These are phyloP conservation scores for Cercospora sojina DNA, from an alignment of 2,329 filamentous ascomycete species.

Conservation along the genomic window DNA sequence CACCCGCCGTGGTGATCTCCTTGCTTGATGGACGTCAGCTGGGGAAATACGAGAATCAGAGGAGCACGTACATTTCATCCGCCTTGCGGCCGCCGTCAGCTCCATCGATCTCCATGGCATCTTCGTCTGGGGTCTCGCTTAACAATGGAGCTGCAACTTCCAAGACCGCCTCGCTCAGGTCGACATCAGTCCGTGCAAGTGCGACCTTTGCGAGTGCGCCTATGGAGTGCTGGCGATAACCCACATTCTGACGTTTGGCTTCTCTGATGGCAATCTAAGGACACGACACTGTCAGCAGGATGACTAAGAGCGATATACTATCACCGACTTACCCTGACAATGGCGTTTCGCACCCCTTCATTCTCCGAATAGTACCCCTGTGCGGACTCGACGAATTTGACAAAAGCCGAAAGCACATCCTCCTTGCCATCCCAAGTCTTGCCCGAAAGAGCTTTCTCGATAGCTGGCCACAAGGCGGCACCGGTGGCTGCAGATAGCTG, in stretches of 20 bases:
- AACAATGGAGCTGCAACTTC: slow-evolving; percentile 64
- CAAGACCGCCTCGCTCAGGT: slow-evolving; percentile 67
- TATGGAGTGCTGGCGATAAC: slow-evolving; percentile 76
- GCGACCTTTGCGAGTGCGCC: slow-evolving; percentile 70
- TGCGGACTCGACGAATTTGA: slow-evolving; percentile 69
- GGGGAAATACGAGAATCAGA: neutral
- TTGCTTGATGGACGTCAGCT: slow-evolving; percentile 22
- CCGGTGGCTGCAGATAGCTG: slow-evolving; percentile 52
- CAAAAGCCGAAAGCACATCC: slow-evolving; percentile 74
- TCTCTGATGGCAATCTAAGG: slow-evolving; percentile 72
- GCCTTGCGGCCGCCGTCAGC: slow-evolving; percentile 30
- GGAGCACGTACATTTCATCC: slow-evolving; percentile 32
- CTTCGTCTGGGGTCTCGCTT: slow-evolving; percentile 54
- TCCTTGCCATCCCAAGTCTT: slow-evolving; percentile 96
- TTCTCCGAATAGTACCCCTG: slow-evolving; percentile 59
- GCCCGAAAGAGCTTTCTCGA: slow-evolving; percentile 77
- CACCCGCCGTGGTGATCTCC: slow-evolving; percentile 31
- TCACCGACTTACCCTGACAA: slow-evolving; percentile 59
- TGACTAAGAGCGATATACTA: neutral
- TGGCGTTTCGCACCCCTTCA: slow-evolving; percentile 59
- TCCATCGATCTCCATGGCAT: slow-evolving; percentile 69
- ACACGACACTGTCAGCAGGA: slow-evolving; percentile 26
- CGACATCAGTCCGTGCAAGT: slow-evolving; percentile 64
- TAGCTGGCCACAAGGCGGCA: slow-evolving; percentile 68
- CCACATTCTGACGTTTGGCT: slow-evolving; percentile 86